These are phyloP conservation scores for Leptosphaerulina australis DNA, from an alignment of 2,329 filamentous ascomycete species.

Conservation along the genomic window DNA sequence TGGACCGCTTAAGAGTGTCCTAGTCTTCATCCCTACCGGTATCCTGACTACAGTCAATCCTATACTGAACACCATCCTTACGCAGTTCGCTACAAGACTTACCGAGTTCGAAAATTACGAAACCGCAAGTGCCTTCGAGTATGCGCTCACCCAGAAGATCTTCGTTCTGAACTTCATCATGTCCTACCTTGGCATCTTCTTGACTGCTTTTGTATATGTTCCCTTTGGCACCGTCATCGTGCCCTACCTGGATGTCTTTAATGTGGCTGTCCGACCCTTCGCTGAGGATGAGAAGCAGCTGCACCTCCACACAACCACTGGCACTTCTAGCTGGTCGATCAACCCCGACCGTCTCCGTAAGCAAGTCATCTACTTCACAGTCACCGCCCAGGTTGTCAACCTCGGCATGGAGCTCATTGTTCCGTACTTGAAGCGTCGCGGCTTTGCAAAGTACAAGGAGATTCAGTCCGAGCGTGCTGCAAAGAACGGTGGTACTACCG, in stretches of 20 bases:
- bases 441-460: slow-evolving; percentile 78
- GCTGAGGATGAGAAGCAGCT: slow-evolving; percentile 76
- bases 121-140: slow-evolving; percentile 81
- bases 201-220: slow-evolving; percentile 93
- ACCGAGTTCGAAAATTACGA: slow-evolving; percentile 92
- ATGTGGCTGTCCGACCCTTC: slow-evolving; percentile 73
- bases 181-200: slow-evolving; percentile 82
- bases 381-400: slow-evolving; percentile 90
- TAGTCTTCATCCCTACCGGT: slow-evolving; percentile 86
- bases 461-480: slow-evolving; percentile 66
- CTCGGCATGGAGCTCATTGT: slow-evolving; percentile 84
- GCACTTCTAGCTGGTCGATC: slow-evolving; percentile 69
- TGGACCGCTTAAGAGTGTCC: slow-evolving; percentile 81
- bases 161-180: slow-evolving; percentile 98
- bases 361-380: slow-evolving; percentile 94
- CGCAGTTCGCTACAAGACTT: slow-evolving; percentile 74
- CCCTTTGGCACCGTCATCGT: slow-evolving; percentile 85
- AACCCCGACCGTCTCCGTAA: slow-evolving; percentile 82
- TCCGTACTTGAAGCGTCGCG: slow-evolving; percentile 80
- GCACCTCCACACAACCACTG: slow-evolving; percentile 53
- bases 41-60: slow-evolving; percentile 84
- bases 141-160: slow-evolving; percentile 86
- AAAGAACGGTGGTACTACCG: slow-evolving; percentile 60
- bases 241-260: slow-evolving; percentile 84
- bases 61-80: slow-evolving; percentile 76